Evolutionary conservation across 352 stramenopile genomes (phyloP), one percentile per base, ranked within the genome.

Genomic region (Phytophthora hibernalis): DNA sequence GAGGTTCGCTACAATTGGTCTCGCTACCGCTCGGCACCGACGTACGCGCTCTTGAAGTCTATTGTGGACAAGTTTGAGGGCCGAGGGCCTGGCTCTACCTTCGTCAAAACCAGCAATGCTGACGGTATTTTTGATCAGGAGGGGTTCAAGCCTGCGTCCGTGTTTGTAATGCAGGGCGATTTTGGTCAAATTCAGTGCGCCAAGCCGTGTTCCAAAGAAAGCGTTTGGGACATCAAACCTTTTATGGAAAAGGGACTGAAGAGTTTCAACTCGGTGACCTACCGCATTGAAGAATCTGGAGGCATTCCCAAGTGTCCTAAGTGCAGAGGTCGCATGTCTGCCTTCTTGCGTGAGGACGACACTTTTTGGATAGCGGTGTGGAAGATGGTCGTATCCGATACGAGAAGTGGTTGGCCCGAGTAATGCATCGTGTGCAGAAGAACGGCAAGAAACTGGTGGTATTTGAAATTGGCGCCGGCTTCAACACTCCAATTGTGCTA

Each of bases 121-220:
- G 82, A 89, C 61, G 73, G 76, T n/a, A 82, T 83, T 68, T 90
- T 90, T 50, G 82, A 82, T 40, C 79, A 86, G 26, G 75, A 80
- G 38, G 79, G 79, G 0, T 89, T 91, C 55, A 60, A 71, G 0
- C 45, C 64, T 9, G 66, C 83, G 12, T 62, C 64, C 0, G 59
- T 86, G n/a, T 89, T 79, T 62, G 70, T 76, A n/a, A 76, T 82
- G 60, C 82, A 89, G 48, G 79, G 82, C 42, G 70, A 83, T 28
- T 91, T 80, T 54, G 81, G 73, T 0, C 76, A 56, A 26, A 73
- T 86, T 18, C 79, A 87, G 60, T 90, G 82, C 61, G 63, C 54
- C 11, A 38, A 47, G 1, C 67, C 65, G 15, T 91, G 82, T 57
- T 50, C 58, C 3, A 8, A 61, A 3, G 53, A 80, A 2, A 84